Conservation (phyloP, 495 filamentous ascomycete genomes). For the Penicillium herquei region DNA sequence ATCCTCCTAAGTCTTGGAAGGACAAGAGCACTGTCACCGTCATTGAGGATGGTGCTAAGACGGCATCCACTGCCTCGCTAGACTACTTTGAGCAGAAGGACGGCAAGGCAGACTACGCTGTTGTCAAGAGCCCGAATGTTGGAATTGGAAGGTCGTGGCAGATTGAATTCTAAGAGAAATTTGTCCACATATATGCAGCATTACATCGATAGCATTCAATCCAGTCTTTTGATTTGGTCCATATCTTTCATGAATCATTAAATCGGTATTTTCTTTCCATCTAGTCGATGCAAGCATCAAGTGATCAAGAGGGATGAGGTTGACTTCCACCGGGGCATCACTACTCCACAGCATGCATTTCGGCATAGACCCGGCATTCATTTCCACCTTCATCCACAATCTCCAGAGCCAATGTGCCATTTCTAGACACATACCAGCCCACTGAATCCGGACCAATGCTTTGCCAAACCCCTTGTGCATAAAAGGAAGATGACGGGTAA, state of each 20-base stretch:
- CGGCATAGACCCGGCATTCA: constrained; percentile 5
- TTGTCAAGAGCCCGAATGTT: constrained; percentile 76
- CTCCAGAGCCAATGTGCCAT: constrained; percentile 6
- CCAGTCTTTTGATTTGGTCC: background rate
- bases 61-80: constrained; percentile 52
- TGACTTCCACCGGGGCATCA: background rate
- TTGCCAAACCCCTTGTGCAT: background rate
- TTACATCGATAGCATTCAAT: constrained; percentile 3
- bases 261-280: background rate
- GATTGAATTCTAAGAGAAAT: constrained; percentile 56
- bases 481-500: constrained; percentile 1
- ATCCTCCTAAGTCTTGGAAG: constrained; percentile 71
- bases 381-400: background rate
- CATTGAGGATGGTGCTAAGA: constrained; percentile 64
- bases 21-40: constrained; percentile 65
- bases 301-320: too few species aligned
- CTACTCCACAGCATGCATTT: constrained; percentile 6
- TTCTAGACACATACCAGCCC: constrained; percentile 8
- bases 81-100: constrained; percentile 57
- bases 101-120: constrained; percentile 71
- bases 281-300: too few species aligned
- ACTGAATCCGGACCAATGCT: constrained; percentile 3
- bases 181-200: constrained; percentile 13
- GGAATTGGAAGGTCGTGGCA: constrained; percentile 79
- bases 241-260: background rate